Evolutionary conservation across 176 grass and related monocot species (phyloP), one percentile per base, ranked within the genome.

Genomic region (Hsuehochloa calcarea): DNA sequence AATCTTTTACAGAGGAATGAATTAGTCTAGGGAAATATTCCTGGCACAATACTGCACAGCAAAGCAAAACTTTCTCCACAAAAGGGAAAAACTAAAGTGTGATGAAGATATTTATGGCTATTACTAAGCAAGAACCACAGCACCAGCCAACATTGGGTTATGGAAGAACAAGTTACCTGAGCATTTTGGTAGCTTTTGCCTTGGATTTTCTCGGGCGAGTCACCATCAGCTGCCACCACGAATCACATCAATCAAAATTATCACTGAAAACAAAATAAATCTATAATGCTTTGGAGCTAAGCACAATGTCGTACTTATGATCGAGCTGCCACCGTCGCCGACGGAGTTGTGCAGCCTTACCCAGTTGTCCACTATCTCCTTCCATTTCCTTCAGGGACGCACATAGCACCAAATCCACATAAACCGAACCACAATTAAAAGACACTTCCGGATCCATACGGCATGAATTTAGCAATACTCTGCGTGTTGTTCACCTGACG

Each of bases 361-460:
- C 88, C 88, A 92, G 40, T 88, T 88, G 5, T 92, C 90, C 26
- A 94, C 85, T 15, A 93, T 80, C 65, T 91, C 80, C 75, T 97
- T 97, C 95, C 95, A 97, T 88, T 94, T 97, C 75, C 95, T 97
- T 65, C 35, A 75, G 10, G 26, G 15, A 15, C 13, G 4, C 64
- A 61, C 3, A 78, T n/a, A 89, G 72, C 26, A 27, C 64, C 56
- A 68, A 55, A 87, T 56, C 0, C 26, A 54, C 29, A 60, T 15
- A 76, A 60, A 82, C 29, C 56, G 89, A 83, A 68, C 51, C 43
- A 75, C 38, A 22, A 25, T 62, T 43, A 82, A 49, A 79, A 75
- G 26, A 47, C 17, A 50, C 22, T 58, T 45, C 39, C 10, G 8
- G 19, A 56, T 62, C 9, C 81, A 70, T 16, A 35, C 23, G 46